Base-by-base conservation (phyloP, 768 basidiomycete genomes). In the Rhodotorula sphaerocarpa region DNA sequence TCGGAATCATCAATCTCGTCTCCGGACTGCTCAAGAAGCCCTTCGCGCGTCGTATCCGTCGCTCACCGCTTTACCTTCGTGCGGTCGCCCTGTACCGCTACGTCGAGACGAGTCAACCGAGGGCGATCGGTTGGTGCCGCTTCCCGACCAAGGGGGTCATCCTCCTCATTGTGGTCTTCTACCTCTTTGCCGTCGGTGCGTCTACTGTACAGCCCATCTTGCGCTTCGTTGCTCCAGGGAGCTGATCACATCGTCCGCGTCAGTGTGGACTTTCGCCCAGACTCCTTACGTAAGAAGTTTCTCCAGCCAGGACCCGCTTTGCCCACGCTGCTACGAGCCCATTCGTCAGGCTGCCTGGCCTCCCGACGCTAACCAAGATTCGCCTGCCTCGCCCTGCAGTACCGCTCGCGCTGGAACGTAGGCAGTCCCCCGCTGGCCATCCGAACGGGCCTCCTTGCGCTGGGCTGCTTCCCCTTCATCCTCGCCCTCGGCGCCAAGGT, bases 401-500 rank as follows among this genome's bases (percentile, higher is more conserved):
- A 73, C 56, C 67, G 70, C 42, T 57, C 57, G 9, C 47, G 65
- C 33, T 69, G 69, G 72, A 68, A 70, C 59, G 64, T 70, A 25
- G 71, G 71, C 21, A 43, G 39, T 4, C 70, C 72, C 11, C 72
- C 72, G 0, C 52, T 73, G 10, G 72, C 71, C 16, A 70, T 71
- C 3, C 51, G 72, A 5, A 61, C 71, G 5, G 70, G 71, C 5
- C 54, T 69, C 45, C 45, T 72, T 25, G 66, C 66, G 34, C 66
- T 72, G 50, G 71, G 59, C 0, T 48, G 56, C 61, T 73, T 68
- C 50, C 70, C 68, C 16, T 72, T 72, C 66, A 70, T 70, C 59
- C 53, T 72, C 60, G 70, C 68, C 0, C 65, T 74, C 52, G 73
- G 65, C 16, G 67, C 70, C 28, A 74, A 74, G 50, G 64, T 54